Evolutionary conservation across 192 early-diverging fungal genomes (phyloP), one percentile per base, ranked within the genome.

Genomic region (Phlyctochytrium arcticum): DNA sequence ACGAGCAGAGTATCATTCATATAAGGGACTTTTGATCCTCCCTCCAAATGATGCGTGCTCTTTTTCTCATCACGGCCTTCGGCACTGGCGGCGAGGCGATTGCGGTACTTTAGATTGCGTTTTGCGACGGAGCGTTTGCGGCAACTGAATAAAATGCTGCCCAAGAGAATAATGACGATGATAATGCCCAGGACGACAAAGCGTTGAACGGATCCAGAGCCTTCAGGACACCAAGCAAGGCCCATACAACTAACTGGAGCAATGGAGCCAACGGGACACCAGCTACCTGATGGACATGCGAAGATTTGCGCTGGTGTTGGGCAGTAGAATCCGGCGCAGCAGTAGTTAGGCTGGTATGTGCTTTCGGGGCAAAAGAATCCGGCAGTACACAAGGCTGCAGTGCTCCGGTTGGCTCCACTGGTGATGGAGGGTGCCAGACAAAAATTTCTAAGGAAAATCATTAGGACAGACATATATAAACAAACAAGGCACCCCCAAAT

Each of bases 291-390:
- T 0, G 85, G 83, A 57, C 87, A 88, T 9, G 72, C 8, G 5
- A 58, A 50, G 34, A 84, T 65, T 1, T 69, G 62, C 10, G 57
- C 72, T 5, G 77, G 71, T 23, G 78, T 64, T 3, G 77, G 78
- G 62, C 87, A 87, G 36, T 80, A 81, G 55, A 76, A 85, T 8
- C 85, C 83, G 0, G 66, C 42, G 42, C 78, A 82, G 62, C 88
- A 89, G 58, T 85, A 84, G 50, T 76, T 55, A 6, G 88, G 86
- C 55, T 87, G 74, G 24, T 74, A 72, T 10, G 81, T 72, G 37
- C 81, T 75, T 1, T 60, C 33, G 8, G 81, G 79, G 71, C 81
- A 81, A 37, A 68, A 74, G 67, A 83, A 84, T 2, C 82, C 79
- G 7, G 69, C 65, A 0, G 74, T 23, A 47, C 74, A 75, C 39